Percentiles rank a stretch among this genome's conserved stretches.
Conservation (phyloP, 164 flowering plant genomes). For the Liquidambar formosana region DNA sequence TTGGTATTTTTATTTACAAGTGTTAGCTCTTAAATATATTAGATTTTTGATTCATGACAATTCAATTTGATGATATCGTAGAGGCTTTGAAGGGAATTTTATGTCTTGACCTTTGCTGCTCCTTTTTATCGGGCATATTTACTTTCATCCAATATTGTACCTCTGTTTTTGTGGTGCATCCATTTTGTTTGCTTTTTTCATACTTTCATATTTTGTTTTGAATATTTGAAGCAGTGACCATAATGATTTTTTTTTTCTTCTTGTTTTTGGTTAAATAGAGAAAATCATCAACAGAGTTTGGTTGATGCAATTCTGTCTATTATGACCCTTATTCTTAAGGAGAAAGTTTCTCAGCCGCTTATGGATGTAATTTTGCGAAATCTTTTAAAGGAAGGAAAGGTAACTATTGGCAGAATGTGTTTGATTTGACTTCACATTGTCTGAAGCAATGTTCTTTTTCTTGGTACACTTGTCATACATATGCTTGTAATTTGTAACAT, state of each 20-base stretch:
- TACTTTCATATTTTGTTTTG: not conserved
- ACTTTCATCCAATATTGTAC: no score
- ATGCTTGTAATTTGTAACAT: no score
- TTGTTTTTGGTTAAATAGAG: conserved; percentile 40
- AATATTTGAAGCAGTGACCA: not conserved
- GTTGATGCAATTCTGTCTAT: conserved; percentile 62
- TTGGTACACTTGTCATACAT: not conserved
- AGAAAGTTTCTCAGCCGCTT: conserved; percentile 61
- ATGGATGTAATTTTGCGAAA: conserved; percentile 69
- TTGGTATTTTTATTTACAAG: no score
- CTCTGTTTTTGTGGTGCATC: not conserved
- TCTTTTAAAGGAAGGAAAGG: conserved; percentile 74
- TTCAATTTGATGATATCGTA: no score
- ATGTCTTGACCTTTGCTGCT: no score
- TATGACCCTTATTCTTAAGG: conserved; percentile 64
- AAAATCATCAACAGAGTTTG: conserved; percentile 66
- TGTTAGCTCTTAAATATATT: no score
- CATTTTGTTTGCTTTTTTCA: not conserved
- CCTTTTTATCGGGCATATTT: no score
- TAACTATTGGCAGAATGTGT: conserved; percentile 16
- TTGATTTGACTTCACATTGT: not conserved
- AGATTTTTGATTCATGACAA: no score
- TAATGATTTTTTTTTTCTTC: conserved; percentile 8
- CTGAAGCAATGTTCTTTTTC: not conserved
- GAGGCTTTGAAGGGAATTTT: no score